Percentiles rank a stretch among this genome's conserved stretches.
These are phyloP conservation scores for Xerocomus spinulosus DNA, from an alignment of 768 basidiomycete species.

Conservation along the genomic window DNA sequence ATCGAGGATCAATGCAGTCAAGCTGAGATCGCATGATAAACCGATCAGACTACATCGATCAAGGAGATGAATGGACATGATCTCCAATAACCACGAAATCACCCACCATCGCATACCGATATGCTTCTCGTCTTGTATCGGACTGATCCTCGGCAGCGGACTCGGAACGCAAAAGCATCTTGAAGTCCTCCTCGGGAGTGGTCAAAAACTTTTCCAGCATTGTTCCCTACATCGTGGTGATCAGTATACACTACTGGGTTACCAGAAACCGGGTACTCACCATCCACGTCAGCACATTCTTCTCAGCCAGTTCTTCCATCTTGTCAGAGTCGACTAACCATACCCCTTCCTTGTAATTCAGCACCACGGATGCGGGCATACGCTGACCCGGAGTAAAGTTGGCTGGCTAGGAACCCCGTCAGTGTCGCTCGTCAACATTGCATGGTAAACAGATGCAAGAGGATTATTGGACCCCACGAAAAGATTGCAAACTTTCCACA, in stretches of 20 bases:
- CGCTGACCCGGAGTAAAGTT: conserved; percentile 76
- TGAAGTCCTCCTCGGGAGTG: conserved; percentile 57
- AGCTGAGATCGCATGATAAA: conserved; percentile 95
- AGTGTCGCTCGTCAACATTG: neutral
- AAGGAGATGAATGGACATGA: neutral
- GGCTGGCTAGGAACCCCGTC: conserved; percentile 38
- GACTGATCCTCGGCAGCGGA: conserved; percentile 24
- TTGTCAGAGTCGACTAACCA: conserved; percentile 63
- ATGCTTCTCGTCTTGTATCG: conserved; percentile 59
- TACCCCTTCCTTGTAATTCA: conserved; percentile 61
- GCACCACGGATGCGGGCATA: conserved; percentile 64
- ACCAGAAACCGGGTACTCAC: no score
- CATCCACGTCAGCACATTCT: conserved; percentile 76
- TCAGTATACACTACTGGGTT: neutral
- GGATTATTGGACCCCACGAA: neutral
- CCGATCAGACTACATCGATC: conserved; percentile 30
- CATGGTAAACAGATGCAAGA: neutral
- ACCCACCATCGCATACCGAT: conserved; percentile 77
- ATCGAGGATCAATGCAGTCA: conserved; percentile 73
- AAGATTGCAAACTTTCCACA: neutral
- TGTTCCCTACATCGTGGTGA: conserved; percentile 55
- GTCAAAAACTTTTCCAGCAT: conserved; percentile 89
- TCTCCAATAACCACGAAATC: neutral
- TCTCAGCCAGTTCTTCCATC: conserved; percentile 40
- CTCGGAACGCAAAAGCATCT: conserved; percentile 42